Base-by-base conservation (phyloP, 1,284 basidiomycete genomes). In the Apiotrichum sp. region DNA sequence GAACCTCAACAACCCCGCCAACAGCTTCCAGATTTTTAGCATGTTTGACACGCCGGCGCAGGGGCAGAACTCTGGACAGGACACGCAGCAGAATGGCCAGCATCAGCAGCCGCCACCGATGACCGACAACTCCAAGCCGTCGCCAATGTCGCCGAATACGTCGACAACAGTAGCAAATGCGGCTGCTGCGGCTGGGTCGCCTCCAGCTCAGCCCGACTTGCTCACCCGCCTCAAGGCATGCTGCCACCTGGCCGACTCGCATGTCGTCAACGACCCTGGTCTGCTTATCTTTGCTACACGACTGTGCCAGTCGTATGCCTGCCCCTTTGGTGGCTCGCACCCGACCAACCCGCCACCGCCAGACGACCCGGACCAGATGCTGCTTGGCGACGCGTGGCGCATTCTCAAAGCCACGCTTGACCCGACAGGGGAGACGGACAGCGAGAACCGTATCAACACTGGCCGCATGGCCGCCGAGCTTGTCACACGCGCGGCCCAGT, bases 381-480 rank as follows among this genome's bases (percentile, higher is more conserved):
- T 70, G 5, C 58, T 76, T 38, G 75, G 76, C 58, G 70, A 73
- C 52, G 66, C 66, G n/a, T 77, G 73, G 74, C 58, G 64, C 29
- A 66, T 68, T 7, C 61, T 77, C 42, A 69, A 69, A 46, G 47
- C 55, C 14, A 69, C 69, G 35, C 60, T 75, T 6, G 74, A 77
- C 57, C 72, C 73, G 1, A 65, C 63, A 4, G 70, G 68, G 13
- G 73, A 74, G 31, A 63, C 67, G 0, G 68, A 72, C 53, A 69
- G 72, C 2, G 72, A 75, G 61, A 74, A 75, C 50, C 62, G 72
- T 56, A 75, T 75, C 51, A 74, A 75, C 59, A 76, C 74, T 7
- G 75, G 74, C 16, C 66, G 73, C 51, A 72, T 75, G 68, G 74
- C 75, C 5, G 71, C 72, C n/a, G 75, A 77, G 59, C 59, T 75